phyloP scores from a whole-genome alignment of 345 rosid species.

The Lagerstroemia speciosa region DNA sequence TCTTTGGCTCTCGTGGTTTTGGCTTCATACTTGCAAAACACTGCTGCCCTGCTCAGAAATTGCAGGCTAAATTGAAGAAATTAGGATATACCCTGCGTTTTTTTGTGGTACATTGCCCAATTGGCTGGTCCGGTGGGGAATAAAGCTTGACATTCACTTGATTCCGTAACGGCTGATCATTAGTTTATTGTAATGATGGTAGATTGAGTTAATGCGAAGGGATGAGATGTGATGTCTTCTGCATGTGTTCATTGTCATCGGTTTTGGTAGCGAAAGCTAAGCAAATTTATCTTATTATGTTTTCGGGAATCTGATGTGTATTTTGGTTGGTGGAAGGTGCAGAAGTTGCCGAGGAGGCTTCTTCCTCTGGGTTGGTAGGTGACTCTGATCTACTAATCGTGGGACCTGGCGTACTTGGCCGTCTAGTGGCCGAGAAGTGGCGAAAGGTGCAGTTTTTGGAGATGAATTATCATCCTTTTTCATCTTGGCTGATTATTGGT shows the following conservation, averaged over 20 bases:
- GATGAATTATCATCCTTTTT: background rate
- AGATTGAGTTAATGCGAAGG: background rate
- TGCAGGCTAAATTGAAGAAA: background rate
- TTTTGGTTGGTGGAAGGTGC: conserved; percentile 27
- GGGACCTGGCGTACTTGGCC: conserved; percentile 97
- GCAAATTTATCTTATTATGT: background rate
- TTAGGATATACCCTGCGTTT: background rate
- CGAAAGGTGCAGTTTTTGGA: conserved; percentile 37
- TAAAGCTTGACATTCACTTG: background rate
- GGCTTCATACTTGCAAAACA: no score
- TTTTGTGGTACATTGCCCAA: background rate
- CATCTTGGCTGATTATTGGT: background rate
- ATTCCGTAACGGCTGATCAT: background rate
- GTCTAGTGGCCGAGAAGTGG: conserved; percentile 86
- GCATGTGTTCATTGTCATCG: background rate
- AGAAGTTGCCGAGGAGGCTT: conserved; percentile 30
- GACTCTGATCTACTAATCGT: conserved; percentile 68
- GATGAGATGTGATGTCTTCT: background rate
- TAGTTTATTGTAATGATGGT: background rate
- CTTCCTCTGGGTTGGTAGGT: conserved; percentile 42
- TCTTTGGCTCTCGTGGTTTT: background rate
- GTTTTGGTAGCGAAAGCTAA: background rate
- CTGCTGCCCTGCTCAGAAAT: background rate
- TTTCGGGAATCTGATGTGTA: background rate
- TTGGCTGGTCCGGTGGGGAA: background rate